Base-by-base conservation (phyloP, 2,329 filamentous ascomycete species). In the Pleomassaria siparia region DNA sequence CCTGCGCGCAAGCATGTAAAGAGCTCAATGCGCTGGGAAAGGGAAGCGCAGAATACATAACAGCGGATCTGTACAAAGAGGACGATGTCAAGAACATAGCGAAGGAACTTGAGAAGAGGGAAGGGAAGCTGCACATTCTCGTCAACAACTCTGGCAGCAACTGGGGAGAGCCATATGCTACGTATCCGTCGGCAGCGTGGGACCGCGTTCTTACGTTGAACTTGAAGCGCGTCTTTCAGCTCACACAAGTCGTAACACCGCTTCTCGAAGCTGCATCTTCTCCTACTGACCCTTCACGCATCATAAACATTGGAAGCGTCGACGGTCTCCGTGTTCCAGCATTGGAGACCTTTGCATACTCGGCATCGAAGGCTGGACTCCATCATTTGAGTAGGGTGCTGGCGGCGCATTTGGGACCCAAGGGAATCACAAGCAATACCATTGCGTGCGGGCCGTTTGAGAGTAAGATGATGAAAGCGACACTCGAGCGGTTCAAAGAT, bases 401-500 rank as follows among this genome's bases (percentile, higher is more conserved):
- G 10, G 83, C 85, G 0, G 72, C 75, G 29, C 85, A 84, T 59
- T 69, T 87, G 26, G 84, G 84, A 0, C 79, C 78, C 47, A 61
- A 80, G 35, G 75, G 80, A 44, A 78, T 87, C 49, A 87, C 84
- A 21, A 80, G 77, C 53, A 90, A 90, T 63, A 82, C 83, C 3
- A 71, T 90, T 46, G 87, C 87, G 5, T 89, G 86, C 51, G 87
- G 87, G 2, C 86, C 86, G 2, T 87, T 87, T 51, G 76, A 84
- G 54, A 85, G 84, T 15, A 86, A 84, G 61, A 87, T 88, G 79
- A 89, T 88, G 86, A 85, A 84, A 30, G 79, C 81, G 1, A 88
- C 86, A 71, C 78, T 86, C 58, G 72, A 81, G 46, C 76, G 83
- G 25, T 79, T 78, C 48, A 74, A 78, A 40, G 79, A 81, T 4